Evolutionary conservation across 1,284 basidiomycete species (phyloP).

Genomic region (Puccinia horiana): DNA sequence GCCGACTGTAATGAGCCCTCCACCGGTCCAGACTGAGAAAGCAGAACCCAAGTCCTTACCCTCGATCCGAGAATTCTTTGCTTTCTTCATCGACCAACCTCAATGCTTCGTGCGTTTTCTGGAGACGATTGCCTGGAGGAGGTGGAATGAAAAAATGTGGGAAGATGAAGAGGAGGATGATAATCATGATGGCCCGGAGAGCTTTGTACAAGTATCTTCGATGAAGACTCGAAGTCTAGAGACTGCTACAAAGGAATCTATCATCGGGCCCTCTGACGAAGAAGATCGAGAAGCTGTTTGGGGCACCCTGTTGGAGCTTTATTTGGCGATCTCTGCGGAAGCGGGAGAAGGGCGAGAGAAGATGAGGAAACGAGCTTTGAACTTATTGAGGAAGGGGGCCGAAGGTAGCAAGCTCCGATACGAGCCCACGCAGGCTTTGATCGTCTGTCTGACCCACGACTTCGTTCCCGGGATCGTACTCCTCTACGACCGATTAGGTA

Average conservation of each 20-base stretch:
- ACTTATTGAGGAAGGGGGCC: constrained; percentile 66
- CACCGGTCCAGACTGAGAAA: constrained; percentile 54
- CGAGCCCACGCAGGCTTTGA: constrained; percentile 84
- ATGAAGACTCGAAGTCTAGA: constrained; percentile 27
- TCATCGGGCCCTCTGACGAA: constrained; percentile 65
- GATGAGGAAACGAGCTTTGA: constrained; percentile 66
- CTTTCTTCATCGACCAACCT: constrained; percentile 89
- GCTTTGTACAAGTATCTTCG: constrained; percentile 40
- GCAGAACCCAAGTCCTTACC: constrained; percentile 65
- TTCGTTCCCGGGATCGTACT: constrained; percentile 83
- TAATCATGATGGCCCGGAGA: constrained; percentile 10
- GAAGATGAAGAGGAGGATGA: constrained; percentile 52
- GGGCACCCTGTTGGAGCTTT: constrained; percentile 94
- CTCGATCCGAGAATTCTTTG: constrained; percentile 83
- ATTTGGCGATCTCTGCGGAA: constrained; percentile 67
- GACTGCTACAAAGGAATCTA: constrained; percentile 49
- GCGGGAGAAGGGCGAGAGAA: constrained; percentile 52
- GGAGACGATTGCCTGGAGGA: constrained; percentile 75
- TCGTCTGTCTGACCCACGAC: constrained; percentile 79
- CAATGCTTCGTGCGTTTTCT: constrained; percentile 81
- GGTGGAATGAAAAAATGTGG: constrained; percentile 78
- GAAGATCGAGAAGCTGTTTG: constrained; percentile 82
- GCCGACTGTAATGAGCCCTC: constrained; percentile 12
- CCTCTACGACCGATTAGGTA: constrained; percentile 87
- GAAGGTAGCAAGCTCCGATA: constrained; percentile 67